These are phyloP conservation scores for Aureobasidium zeae DNA, from an alignment of 2,329 filamentous ascomycete species.

Conservation along the genomic window DNA sequence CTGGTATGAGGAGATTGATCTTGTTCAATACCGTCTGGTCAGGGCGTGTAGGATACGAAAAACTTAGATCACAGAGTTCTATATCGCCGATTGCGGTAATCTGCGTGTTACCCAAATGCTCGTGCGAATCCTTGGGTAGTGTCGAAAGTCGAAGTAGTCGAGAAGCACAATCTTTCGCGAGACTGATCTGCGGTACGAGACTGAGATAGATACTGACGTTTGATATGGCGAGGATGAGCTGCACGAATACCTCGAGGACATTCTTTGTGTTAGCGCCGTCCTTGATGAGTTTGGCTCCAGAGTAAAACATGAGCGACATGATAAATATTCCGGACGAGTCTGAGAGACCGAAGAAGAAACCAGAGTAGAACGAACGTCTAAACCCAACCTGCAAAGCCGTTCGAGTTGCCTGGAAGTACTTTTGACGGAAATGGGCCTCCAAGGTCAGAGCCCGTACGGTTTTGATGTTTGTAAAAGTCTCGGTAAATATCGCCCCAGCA, in stretches of 20 bases:
- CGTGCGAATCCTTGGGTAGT: conserved; percentile 51
- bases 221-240: conserved; percentile 75
- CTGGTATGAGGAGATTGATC: conserved; percentile 55
- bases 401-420: conserved; percentile 47
- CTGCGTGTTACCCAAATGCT: conserved; percentile 43
- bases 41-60: conserved; percentile 58
- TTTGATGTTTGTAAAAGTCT: conserved; percentile 69
- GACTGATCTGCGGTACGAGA: conserved; percentile 71
- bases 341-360: conserved; percentile 66
- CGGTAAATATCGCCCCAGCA: conserved; percentile 56
- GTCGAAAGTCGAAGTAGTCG: conserved; percentile 62
- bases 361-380: conserved; percentile 56
- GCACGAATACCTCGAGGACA: conserved; percentile 66
- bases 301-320: conserved; percentile 75
- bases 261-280: conserved; percentile 43
- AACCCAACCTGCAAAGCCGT: conserved; percentile 53
- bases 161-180: conserved; percentile 61
- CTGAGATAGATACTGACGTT: conserved; percentile 61
- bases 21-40: conserved; percentile 48
- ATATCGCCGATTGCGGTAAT: conserved; percentile 44
- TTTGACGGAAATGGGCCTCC: conserved; percentile 59
- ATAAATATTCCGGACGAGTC: conserved; percentile 64
- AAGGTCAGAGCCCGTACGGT: conserved; percentile 68
- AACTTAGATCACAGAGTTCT: conserved; percentile 53
- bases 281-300: conserved; percentile 58